phyloP scores from a whole-genome alignment of 2,329 filamentous ascomycete genomes.

The Capronia epimyces region DNA sequence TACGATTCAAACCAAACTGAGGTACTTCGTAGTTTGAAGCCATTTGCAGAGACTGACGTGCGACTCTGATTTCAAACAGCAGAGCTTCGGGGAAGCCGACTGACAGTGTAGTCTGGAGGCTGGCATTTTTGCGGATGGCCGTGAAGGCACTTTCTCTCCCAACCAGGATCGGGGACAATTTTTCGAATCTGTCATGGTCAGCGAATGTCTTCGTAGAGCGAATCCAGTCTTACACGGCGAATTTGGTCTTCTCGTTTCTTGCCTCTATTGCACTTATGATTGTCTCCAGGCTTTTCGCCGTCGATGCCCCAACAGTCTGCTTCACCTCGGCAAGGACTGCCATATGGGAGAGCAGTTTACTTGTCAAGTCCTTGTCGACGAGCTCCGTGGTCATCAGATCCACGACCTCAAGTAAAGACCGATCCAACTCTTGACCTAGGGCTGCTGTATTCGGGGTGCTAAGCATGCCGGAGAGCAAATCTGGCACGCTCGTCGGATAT shows the following conservation, averaged over 20 bases:
- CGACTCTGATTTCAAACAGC: constrained; percentile 68
- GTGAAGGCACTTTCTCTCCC: constrained; percentile 79
- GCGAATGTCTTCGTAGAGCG: not conserved
- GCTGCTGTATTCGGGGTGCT: constrained; percentile 9
- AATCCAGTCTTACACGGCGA: constrained; percentile 14
- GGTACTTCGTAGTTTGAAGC: constrained; percentile 73
- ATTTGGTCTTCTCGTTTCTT: constrained; percentile 12
- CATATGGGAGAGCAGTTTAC: constrained; percentile 10
- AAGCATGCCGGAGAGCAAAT: constrained; percentile 14
- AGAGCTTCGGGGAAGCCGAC: constrained; percentile 60
- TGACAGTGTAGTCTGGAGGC: constrained; percentile 56
- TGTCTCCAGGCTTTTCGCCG: constrained; percentile 11
- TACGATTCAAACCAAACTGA: constrained; percentile 81
- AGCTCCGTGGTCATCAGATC: not conserved
- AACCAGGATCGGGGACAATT: constrained; percentile 74
- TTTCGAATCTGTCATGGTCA: constrained; percentile 40
- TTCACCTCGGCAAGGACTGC: constrained; percentile 22
- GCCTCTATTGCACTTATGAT: constrained; percentile 10
- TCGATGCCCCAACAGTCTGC: constrained; percentile 12
- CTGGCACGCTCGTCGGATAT: not conserved
- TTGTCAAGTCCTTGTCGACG: not conserved
- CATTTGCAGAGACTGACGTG: constrained; percentile 68
- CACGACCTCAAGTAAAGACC: constrained; percentile 5
- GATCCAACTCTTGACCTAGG: constrained; percentile 11
- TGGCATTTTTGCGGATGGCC: constrained; percentile 65